Conservation (phyloP, 495 filamentous ascomycete genomes). For the Tirmania nivea region DNA sequence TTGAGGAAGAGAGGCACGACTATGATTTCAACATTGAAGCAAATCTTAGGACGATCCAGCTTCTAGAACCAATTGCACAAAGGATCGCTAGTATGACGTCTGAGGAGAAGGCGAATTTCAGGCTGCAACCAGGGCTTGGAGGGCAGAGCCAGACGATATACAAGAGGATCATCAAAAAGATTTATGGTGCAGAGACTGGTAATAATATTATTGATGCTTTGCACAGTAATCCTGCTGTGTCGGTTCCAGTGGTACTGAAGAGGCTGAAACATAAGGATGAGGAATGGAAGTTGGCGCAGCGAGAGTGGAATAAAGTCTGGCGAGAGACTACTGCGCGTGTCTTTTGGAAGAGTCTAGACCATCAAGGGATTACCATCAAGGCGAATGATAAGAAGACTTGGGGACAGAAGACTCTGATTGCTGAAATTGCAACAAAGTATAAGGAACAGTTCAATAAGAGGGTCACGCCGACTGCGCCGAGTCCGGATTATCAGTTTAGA, state of each 20-base stretch:
- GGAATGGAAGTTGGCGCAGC: constrained; percentile 87
- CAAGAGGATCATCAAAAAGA: constrained; percentile 89
- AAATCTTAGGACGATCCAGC: constrained; percentile 74
- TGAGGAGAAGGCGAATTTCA: constrained; percentile 48
- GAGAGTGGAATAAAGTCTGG: constrained; percentile 99
- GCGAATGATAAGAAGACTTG: constrained; percentile 72
- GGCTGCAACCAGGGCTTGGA: constrained; percentile 61
- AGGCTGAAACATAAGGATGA: constrained; percentile 84
- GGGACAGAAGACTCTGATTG: constrained; percentile 61
- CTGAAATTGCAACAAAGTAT: constrained; percentile 65
- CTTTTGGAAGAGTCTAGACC: constrained; percentile 88
- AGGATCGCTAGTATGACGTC: constrained; percentile 55
- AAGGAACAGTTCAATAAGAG: constrained; percentile 57
- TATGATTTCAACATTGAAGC: constrained; percentile 98
- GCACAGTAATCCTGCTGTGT: constrained; percentile 55
- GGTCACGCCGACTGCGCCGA: constrained; percentile 33
- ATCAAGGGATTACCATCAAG: constrained; percentile 75
- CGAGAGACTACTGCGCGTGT: constrained; percentile 74
- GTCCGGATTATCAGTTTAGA: constrained; percentile 47
- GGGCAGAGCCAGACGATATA: constrained; percentile 91
- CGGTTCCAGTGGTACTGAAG: constrained; percentile 66
- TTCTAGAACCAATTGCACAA: constrained; percentile 81
- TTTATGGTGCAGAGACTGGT: constrained; percentile 76
- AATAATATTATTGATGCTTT: constrained; percentile 61
- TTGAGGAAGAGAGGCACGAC: constrained; percentile 95